Percentiles rank a stretch among this genome's conserved stretches.
phyloP scores from a whole-genome alignment of 2,329 filamentous ascomycete species.

The Microsporum ferrugineum region DNA sequence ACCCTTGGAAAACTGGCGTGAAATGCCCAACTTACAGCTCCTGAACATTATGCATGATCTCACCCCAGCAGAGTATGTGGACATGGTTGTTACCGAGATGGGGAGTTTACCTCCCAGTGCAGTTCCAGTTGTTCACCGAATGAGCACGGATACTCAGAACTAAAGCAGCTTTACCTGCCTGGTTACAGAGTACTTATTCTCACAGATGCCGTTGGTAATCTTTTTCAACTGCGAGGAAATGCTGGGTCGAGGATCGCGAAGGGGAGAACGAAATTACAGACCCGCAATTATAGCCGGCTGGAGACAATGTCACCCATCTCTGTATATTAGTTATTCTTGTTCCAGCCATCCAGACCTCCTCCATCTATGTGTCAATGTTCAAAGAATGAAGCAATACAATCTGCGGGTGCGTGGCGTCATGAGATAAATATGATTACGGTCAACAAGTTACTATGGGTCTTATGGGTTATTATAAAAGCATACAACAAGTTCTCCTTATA shows the following conservation, averaged over 20 bases:
- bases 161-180: neutral
- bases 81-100: constrained; percentile 82
- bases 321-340: neutral
- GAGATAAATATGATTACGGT: neutral
- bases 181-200: neutral
- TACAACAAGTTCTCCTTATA: neutral
- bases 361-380: neutral
- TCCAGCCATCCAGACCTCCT: neutral
- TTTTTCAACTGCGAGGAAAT: neutral
- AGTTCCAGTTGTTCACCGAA: constrained; percentile 61
- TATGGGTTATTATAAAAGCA: neutral
- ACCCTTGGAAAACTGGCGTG: constrained; percentile 44
- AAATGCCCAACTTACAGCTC: constrained; percentile 50
- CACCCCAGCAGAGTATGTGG: constrained; percentile 74
- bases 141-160: constrained; percentile 34
- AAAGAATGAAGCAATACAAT: neutral
- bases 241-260: neutral
- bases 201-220: neutral
- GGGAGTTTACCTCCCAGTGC: constrained; percentile 77
- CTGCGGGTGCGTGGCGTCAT: neutral
- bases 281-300: neutral
- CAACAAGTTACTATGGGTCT: neutral
- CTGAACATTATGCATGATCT: constrained; percentile 81
- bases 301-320: neutral
- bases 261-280: neutral